Conservation (phyloP, 2,329 filamentous ascomycete genomes). For the Hypoxylon sp. region DNA sequence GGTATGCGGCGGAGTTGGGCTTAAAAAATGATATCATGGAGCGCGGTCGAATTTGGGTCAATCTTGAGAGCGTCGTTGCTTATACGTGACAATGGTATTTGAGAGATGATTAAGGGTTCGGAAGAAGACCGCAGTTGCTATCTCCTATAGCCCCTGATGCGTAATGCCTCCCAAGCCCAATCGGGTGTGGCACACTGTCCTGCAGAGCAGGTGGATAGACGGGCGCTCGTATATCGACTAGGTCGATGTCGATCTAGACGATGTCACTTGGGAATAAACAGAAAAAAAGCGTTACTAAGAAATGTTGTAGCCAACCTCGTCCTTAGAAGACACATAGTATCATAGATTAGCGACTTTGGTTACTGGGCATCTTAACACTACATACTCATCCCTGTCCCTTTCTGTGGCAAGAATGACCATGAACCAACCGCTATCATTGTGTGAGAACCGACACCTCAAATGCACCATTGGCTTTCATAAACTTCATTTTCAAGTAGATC, state of each 20-base stretch:
- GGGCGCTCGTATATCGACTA: conserved; percentile 27
- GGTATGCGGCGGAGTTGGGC: conserved; percentile 46
- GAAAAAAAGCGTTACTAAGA: conserved; percentile 21
- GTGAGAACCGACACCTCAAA: neutral
- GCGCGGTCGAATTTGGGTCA: conserved; percentile 43
- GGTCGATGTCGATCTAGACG: conserved; percentile 26
- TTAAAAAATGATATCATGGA: conserved; percentile 42
- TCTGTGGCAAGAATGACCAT: neutral
- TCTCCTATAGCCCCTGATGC: conserved; percentile 29
- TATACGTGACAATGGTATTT: conserved; percentile 39
- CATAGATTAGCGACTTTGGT: neutral
- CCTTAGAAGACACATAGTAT: neutral
- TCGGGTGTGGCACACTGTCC: conserved; percentile 19
- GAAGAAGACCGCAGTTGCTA: conserved; percentile 21
- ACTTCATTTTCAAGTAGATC: neutral
- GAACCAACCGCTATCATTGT: neutral
- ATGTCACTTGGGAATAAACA: conserved; percentile 29
- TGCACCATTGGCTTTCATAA: neutral
- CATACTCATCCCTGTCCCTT: neutral
- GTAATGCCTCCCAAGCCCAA: conserved; percentile 25
- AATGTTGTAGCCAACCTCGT: neutral
- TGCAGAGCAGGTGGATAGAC: conserved; percentile 33
- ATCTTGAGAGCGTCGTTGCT: conserved; percentile 42
- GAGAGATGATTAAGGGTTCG: conserved; percentile 31
- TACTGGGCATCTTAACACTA: neutral